A percentile compares a stretch with the other conserved stretches of the same genome.
These are phyloP conservation scores for Geum urbanum DNA, from an alignment of 306 rosid genomes.

Conservation along the genomic window DNA sequence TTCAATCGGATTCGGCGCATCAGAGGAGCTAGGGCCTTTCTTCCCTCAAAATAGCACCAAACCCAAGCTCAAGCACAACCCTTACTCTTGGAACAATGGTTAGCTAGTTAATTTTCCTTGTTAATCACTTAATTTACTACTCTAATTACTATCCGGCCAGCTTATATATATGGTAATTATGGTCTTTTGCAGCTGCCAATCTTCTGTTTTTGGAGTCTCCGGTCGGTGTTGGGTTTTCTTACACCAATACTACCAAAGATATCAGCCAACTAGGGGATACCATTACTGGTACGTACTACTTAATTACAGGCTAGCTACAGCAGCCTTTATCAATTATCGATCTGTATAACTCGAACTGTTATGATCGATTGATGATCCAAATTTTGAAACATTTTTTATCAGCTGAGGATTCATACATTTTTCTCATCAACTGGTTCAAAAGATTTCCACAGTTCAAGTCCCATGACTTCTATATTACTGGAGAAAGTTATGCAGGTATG, in stretches of 20 bases:
- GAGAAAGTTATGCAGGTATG: slow-evolving; percentile 90
- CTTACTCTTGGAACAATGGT: slow-evolving; percentile 79
- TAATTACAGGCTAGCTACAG: too few species aligned
- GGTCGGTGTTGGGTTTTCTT: slow-evolving; percentile 84
- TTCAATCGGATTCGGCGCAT: slow-evolving; percentile 73
- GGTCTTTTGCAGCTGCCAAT: slow-evolving; percentile 49
- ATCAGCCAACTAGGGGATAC: slow-evolving; percentile 54
- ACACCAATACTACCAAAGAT: slow-evolving; percentile 63
- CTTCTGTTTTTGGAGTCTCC: slow-evolving; percentile 80
- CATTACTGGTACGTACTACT: too few species aligned
- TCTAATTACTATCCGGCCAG: too few species aligned
- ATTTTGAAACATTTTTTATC: not conserved
- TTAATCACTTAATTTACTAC: not conserved
- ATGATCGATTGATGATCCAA: not conserved
- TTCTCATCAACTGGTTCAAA: slow-evolving; percentile 64
- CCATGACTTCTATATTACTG: slow-evolving; percentile 73
- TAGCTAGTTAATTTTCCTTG: not conserved
- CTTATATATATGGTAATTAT: too few species aligned
- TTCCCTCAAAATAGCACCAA: slow-evolving; percentile 58
- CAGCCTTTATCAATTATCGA: too few species aligned
- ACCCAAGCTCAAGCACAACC: slow-evolving; percentile 70
- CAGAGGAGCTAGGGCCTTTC: slow-evolving; percentile 93
- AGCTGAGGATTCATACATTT: slow-evolving; percentile 72
- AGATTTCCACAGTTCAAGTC: slow-evolving; percentile 76
- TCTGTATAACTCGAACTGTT: too few species aligned